These are phyloP conservation scores for Lipomyces sp. DNA, from an alignment of 805 yeast genomes.

Conservation along the genomic window DNA sequence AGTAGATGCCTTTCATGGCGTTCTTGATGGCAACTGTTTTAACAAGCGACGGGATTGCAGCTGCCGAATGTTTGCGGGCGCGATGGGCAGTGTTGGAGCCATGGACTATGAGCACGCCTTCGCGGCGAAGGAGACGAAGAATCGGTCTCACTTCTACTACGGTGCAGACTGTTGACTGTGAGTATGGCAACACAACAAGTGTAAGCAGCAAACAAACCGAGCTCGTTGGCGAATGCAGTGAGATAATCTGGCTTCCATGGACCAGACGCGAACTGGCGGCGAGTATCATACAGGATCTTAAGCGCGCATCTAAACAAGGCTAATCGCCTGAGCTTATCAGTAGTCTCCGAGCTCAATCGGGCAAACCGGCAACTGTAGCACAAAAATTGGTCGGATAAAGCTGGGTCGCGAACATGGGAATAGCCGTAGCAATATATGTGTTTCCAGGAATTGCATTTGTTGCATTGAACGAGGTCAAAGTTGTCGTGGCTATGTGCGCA, in stretches of 20 bases:
- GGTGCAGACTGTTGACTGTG: not conserved
- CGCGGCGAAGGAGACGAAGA: conserved; percentile 4
- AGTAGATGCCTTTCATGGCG: conserved; percentile 15
- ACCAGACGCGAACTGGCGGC: not conserved
- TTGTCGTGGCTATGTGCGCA: conserved; percentile 26
- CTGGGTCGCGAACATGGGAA: conserved; percentile 19
- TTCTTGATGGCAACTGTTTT: not conserved
- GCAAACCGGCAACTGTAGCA: conserved; percentile 26
- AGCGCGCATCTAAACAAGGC: conserved; percentile 32
- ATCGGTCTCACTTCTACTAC: not conserved
- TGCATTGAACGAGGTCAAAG: conserved; percentile 34
- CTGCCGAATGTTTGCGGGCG: conserved; percentile 16
- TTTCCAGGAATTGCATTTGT: conserved; percentile 28
- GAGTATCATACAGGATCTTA: conserved; percentile 16
- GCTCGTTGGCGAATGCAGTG: not conserved
- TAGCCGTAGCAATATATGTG: conserved; percentile 36
- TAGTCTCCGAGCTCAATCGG: not conserved
- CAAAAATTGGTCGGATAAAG: conserved; percentile 14
- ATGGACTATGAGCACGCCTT: conserved; percentile 3
- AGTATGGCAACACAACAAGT: not conserved
- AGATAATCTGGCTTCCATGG: not conserved
- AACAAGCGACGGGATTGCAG: conserved; percentile 9
- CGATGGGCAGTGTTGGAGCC: conserved; percentile 4
- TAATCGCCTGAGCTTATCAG: conserved; percentile 12
- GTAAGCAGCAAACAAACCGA: not conserved